Conservation (phyloP, 2,329 filamentous ascomycete species). For the Orbilia javanica region DNA sequence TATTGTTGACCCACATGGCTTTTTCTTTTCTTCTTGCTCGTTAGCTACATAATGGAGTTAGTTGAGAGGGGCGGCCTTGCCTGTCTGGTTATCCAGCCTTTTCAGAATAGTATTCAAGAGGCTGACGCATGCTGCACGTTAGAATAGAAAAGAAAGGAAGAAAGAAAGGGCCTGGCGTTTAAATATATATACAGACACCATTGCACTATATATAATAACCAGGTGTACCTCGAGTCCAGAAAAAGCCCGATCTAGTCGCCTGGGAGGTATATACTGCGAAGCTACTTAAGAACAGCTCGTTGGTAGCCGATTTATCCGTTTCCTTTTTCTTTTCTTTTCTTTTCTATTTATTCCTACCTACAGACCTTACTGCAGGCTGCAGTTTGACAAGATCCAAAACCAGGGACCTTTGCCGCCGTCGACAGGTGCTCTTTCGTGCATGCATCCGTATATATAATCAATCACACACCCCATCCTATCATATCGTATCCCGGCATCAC, state of each 20-base stretch:
- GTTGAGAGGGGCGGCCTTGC: neutral
- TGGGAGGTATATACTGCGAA: neutral
- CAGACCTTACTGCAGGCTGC: no score
- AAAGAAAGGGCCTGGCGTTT: no score
- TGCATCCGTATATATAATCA: no score
- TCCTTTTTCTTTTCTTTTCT: neutral
- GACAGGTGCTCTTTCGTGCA: no score
- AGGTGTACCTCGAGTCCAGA: no score
- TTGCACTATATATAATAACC: no score
- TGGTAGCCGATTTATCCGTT: slow-evolving; percentile 23
- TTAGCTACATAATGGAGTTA: no score
- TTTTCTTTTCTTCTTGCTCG: neutral
- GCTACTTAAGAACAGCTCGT: neutral
- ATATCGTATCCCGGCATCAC: no score
- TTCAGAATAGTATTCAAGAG: slow-evolving; percentile 11
- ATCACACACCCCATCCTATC: no score
- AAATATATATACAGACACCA: no score
- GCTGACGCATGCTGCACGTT: slow-evolving; percentile 51
- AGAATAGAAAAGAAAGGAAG: slow-evolving; percentile 44
- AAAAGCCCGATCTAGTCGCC: neutral
- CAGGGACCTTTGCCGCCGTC: slow-evolving; percentile 1
- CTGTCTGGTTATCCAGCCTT: slow-evolving; percentile 5
- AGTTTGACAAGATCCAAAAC: neutral
- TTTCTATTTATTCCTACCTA: slow-evolving; percentile 21
- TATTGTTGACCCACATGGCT: slow-evolving; percentile 41